Base-by-base conservation (phyloP, 2,329 filamentous ascomycete genomes). In the Diaporthe sp. region DNA sequence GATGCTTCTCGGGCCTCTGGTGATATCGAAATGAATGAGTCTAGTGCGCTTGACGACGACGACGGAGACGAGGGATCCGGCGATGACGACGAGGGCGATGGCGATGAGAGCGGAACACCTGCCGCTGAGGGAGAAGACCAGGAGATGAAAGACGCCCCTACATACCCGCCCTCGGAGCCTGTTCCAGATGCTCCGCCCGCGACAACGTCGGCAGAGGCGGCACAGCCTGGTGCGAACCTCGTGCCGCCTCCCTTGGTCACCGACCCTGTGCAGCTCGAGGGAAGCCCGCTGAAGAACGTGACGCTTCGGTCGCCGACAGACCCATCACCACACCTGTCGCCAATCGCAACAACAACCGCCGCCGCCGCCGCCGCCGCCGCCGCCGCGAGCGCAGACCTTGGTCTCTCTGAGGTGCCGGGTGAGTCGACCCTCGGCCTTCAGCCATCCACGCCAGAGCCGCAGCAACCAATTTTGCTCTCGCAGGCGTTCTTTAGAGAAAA, bases 1-100 rank as follows among this genome's bases (percentile, higher is more conserved):
- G 86, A 86, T 19, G 86, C 86, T 37, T 83, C 82, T 19, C 82
- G 83, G n/a, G 51, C 53, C 37, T 86, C 86, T 62, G 85, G 86
- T 19, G 89, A 90, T 76, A 87, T 85, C 78, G 88, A 90, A 75
- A 89, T 89, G 85, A 87, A 85, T 1, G 91, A 92, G 57, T 86
- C 85, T 34, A 85, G 87, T 42, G 84, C 86, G 4, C 83, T 88
- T 25, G 86, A 81, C 12, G 87, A 87, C 4, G 88, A 86, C 25
- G 87, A 88, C 2, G 88, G 86, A 2, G 87, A 84, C 5, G 87
- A 86, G 4, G 86, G 86, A 2, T 86, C 87, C 4, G 88, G 84
- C 4, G 87, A 87, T 2, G 88, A 86, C 6, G 87, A 87, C 4
- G 87, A 86, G 5, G 87, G 84, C 3, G 87, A 88, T 2, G 86